These are phyloP conservation scores for Colletotrichum falcatum DNA, from an alignment of 2,329 filamentous ascomycete genomes.

Conservation along the genomic window DNA sequence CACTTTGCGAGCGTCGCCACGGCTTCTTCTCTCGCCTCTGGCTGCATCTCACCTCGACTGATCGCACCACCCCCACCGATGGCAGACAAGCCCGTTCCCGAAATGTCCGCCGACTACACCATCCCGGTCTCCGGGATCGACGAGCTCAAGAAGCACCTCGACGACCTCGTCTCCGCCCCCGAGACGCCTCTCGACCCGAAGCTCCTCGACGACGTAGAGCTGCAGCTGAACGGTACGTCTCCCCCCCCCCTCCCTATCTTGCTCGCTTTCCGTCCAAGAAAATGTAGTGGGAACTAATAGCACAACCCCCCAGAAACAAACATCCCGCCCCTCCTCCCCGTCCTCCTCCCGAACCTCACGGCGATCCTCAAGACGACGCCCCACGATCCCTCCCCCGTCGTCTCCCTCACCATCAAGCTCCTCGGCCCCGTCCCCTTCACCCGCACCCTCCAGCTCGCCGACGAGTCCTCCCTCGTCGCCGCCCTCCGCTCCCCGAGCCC, in stretches of 20 bases:
- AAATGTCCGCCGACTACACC: constrained; percentile 53
- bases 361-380: constrained; percentile 63
- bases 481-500: constrained; percentile 66
- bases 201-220: constrained; percentile 69
- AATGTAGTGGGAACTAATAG: not conserved
- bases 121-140: constrained; percentile 64
- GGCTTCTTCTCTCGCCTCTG: not conserved
- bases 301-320: constrained; percentile 58
- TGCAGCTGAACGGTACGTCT: constrained; percentile 65
- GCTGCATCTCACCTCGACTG: not conserved
- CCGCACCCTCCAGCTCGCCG: constrained; percentile 63
- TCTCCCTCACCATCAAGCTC: constrained; percentile 67
- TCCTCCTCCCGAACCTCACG: constrained; percentile 52
- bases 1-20: not conserved
- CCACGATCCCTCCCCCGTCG: constrained; percentile 63
- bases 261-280: no score
- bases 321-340: constrained; percentile 52
- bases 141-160: constrained; percentile 66
- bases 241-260: not conserved
- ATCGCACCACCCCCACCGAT: constrained; percentile 37
- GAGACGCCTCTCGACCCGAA: constrained; percentile 57
- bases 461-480: constrained; percentile 62
- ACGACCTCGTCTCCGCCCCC: constrained; percentile 59
- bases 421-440: constrained; percentile 65
- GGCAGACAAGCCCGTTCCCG: constrained; percentile 51